Base-by-base conservation (phyloP, 768 basidiomycete genomes). In the Termitomyces titanicus region DNA sequence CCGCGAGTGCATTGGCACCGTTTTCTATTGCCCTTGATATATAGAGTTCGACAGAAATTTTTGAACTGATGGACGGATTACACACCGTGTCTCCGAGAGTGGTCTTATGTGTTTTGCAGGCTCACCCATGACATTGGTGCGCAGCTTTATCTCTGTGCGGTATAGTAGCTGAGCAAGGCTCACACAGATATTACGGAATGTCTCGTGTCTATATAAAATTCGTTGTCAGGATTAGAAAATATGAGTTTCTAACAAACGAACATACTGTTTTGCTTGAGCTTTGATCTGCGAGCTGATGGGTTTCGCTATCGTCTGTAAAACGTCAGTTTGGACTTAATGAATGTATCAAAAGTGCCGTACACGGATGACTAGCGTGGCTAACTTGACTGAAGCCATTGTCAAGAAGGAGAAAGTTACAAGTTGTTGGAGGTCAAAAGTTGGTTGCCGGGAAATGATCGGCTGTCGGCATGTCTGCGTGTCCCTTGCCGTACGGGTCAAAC, bases 1-100 rank as follows among this genome's bases (percentile, higher is more conserved):
- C 92, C 0, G 92, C 92, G 5, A 94, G 75, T 5, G 85, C 77
- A 60, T 92, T 94, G 15, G 92, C 89, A 20, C 92, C 92, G 61
- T 88, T 92, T 56, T 92, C 89, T 55, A 94, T 88, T 0, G 92
- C 92, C 55, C 89, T 91, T 59, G 7, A 39, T 1, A 20, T 1
- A 5, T 2, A 5, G 0, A 27, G 17, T 5, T 48, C 10, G 52
- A 13, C 5, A 38, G 5, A 46, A 4, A 17, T 11, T 22, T 42
- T 13, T 20, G 12, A 29, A 47, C 18, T 38, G 38, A 51, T 4
- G 46, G 20, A 39, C 11, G 4, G 18, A 33, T 24, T 31, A 70
- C 82, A 57, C 56, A 90, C 88, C 79, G 79, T 25, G 83, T 77
- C 66, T 93, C 91, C 1, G 88, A 90, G 18, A 94, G 75, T 5